Evolutionary conservation across 2,329 filamentous ascomycete genomes (phyloP).

Genomic region (Onygenales sp.): DNA sequence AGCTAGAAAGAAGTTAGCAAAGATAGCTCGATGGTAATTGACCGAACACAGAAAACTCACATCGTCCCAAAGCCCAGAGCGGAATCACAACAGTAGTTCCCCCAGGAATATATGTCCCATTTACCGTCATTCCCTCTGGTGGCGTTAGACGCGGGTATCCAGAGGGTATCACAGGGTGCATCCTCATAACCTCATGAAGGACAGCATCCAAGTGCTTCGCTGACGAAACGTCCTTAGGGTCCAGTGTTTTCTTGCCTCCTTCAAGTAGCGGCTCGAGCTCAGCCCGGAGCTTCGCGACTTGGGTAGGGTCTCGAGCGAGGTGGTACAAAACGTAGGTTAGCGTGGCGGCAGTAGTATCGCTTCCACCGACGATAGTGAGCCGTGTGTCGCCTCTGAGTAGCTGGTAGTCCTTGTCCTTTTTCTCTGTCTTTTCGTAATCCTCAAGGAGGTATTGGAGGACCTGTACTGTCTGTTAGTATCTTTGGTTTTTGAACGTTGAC

Average conservation of each 20-base stretch:
- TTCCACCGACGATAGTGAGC: not conserved
- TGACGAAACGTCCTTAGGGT: not conserved
- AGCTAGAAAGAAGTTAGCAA: slow-evolving; percentile 8
- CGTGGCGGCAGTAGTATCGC: not conserved
- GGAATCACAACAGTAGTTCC: slow-evolving; percentile 17
- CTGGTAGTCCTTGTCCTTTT: not conserved
- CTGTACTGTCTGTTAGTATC: not conserved
- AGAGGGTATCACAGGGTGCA: slow-evolving; percentile 31
- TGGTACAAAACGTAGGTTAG: not conserved
- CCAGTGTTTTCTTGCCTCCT: not conserved
- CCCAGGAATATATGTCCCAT: slow-evolving; percentile 12
- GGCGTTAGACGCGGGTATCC: slow-evolving; percentile 29
- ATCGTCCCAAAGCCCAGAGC: slow-evolving; percentile 15
- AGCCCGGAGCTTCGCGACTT: not conserved
- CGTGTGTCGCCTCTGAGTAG: not conserved
- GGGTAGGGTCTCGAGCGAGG: not conserved
- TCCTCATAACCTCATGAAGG: slow-evolving; percentile 35
- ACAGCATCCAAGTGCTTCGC: slow-evolving; percentile 6
- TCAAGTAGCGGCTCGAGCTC: not conserved
- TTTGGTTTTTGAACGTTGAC: not conserved
- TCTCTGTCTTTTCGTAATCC: not conserved
- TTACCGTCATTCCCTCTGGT: slow-evolving; percentile 15
- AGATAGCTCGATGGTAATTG: not conserved
- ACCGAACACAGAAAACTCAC: slow-evolving; percentile 11
- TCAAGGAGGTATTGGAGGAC: not conserved